Evolutionary conservation across 371 early-diverging fungal species (phyloP).

Genomic region (Mortierella sp.): DNA sequence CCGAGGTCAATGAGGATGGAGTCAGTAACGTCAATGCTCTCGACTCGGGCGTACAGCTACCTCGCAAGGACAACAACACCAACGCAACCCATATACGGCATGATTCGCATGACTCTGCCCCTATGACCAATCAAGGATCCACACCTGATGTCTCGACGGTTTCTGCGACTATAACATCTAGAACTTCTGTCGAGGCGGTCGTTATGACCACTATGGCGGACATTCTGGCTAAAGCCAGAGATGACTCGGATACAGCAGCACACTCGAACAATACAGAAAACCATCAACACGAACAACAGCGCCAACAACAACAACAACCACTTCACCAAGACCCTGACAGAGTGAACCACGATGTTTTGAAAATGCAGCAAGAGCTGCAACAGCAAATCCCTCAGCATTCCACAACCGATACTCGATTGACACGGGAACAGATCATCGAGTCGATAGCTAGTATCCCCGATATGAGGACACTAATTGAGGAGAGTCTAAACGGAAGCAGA

Average conservation of each 20-base stretch:
- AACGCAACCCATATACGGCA: neutral
- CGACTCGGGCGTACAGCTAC: neutral
- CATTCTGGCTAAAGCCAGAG: conserved; percentile 25
- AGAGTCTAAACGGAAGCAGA: conserved; percentile 21
- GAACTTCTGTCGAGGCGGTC: conserved; percentile 2
- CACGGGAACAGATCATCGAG: conserved; percentile 41
- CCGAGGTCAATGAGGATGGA: conserved; percentile 2
- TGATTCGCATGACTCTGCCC: neutral
- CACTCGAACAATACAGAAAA: conserved; percentile 1
- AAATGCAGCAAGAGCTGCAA: conserved; percentile 47
- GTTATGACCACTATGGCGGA: conserved; percentile 36
- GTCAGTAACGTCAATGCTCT: conserved; percentile 1
- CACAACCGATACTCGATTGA: conserved; percentile 13
- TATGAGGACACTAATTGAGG: conserved; percentile 42
- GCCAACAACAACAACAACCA: neutral
- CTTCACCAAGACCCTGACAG: neutral
- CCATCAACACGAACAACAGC: conserved; percentile 4
- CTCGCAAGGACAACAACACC: neutral
- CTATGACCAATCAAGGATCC: neutral
- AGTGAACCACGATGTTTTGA: conserved; percentile 36
- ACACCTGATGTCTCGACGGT: conserved; percentile 15
- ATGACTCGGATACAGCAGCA: neutral
- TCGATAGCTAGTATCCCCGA: conserved; percentile 31
- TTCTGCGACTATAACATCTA: neutral
- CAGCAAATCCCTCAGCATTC: conserved; percentile 39